These are phyloP conservation scores for Arthrobotrys iridis DNA, from an alignment of 2,329 filamentous ascomycete genomes.

Conservation along the genomic window DNA sequence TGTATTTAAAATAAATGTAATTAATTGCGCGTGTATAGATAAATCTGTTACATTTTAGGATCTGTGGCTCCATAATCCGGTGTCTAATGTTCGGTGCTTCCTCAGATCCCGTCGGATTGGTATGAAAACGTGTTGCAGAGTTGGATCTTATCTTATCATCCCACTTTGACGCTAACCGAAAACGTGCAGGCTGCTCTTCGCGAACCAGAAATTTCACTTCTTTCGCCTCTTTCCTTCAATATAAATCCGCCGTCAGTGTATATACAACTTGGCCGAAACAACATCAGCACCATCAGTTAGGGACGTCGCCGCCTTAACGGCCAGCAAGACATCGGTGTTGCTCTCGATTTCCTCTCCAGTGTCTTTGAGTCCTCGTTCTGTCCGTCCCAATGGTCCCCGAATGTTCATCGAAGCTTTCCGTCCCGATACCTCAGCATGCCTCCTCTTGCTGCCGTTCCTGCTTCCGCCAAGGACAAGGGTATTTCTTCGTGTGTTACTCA, in stretches of 20 bases:
- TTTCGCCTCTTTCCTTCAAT: constrained; percentile 20
- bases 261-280: not conserved
- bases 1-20: not conserved
- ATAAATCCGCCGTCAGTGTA: not conserved
- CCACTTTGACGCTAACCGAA: constrained; percentile 21
- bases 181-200: constrained; percentile 6
- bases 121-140: constrained; percentile 24
- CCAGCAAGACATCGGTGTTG: not conserved
- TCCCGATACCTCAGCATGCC: constrained; percentile 46
- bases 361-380: not conserved
- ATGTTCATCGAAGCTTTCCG: constrained; percentile 47
- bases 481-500: constrained; percentile 44
- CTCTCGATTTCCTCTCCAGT: not conserved
- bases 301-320: not conserved
- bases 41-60: not conserved
- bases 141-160: constrained; percentile 54
- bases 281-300: not conserved
- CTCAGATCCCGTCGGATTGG: not conserved
- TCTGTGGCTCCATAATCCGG: not conserved
- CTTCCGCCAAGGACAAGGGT: constrained; percentile 38
- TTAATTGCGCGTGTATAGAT: not conserved
- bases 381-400: constrained; percentile 52
- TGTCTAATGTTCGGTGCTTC: not conserved
- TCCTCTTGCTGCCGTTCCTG: constrained; percentile 52
- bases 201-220: constrained; percentile 25